A percentile compares a stretch with the other conserved stretches of the same genome.
These are phyloP conservation scores for Chlamydomonas sp. DNA, from an alignment of 139 green algal genomes.

Conservation along the genomic window DNA sequence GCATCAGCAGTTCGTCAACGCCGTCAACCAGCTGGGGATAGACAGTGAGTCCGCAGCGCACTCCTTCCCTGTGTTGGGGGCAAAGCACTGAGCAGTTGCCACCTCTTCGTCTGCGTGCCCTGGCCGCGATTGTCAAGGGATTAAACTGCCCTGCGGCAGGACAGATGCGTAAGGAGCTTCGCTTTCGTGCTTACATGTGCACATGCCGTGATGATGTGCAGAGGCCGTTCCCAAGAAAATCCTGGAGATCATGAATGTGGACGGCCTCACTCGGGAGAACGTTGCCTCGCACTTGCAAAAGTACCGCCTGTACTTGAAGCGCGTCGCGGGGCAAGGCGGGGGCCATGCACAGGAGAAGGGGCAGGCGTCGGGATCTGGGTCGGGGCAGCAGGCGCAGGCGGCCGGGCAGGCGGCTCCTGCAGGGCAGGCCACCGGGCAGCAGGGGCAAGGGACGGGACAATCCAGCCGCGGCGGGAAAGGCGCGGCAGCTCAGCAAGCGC, in stretches of 20 bases:
- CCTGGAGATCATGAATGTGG: constrained; percentile 95
- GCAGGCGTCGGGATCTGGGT: no score
- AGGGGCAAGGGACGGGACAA: no score
- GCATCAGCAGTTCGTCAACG: constrained; percentile 96
- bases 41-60: constrained; percentile 78
- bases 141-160: no score
- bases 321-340: constrained; percentile 55
- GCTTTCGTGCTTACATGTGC: no score
- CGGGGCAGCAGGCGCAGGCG: not conserved
- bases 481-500: no score
- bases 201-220: constrained; percentile 24
- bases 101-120: no score
- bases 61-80: not conserved
- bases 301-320: constrained; percentile 95
- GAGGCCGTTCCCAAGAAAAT: constrained; percentile 98
- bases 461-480: no score
- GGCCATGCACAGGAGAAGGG: no score
- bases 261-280: constrained; percentile 95
- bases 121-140: no score
- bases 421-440: no score
- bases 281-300: constrained; percentile 96
- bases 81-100: not conserved
- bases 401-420: not conserved
- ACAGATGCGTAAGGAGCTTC: no score
- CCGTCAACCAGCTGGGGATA: constrained; percentile 93